phyloP scores from a whole-genome alignment of 805 yeast genomes.

The Monosporozyma aquatica region DNA sequence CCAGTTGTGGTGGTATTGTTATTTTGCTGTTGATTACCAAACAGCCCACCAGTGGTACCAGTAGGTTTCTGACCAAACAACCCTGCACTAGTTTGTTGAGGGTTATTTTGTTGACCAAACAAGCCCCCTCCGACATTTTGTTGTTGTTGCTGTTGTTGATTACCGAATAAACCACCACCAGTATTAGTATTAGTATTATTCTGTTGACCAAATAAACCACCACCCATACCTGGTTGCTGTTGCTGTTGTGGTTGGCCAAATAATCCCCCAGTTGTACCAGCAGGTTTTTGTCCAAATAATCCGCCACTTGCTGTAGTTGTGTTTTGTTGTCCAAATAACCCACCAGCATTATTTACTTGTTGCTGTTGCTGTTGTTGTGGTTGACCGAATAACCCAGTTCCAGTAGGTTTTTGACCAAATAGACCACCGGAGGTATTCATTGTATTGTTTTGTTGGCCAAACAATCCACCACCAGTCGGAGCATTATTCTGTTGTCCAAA shows the following conservation, averaged over 20 bases:
- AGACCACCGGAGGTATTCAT: too few relatives aligned
- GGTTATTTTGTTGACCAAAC: slow-evolving; percentile 25
- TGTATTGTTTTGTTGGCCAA: slow-evolving; percentile 18
- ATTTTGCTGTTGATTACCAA: slow-evolving; percentile 20
- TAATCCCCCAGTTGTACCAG: slow-evolving; percentile 8
- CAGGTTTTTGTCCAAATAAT: too few relatives aligned
- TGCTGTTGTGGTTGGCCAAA: slow-evolving; percentile 18
- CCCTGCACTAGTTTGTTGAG: slow-evolving; percentile 18
- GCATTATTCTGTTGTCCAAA: slow-evolving; percentile 14
- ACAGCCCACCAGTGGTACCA: slow-evolving; percentile 25
- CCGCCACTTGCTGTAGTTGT: too few relatives aligned
- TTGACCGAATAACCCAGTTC: slow-evolving; percentile 12
- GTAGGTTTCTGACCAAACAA: slow-evolving; percentile 26
- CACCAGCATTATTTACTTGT: slow-evolving; percentile 12
- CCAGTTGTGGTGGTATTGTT: slow-evolving; percentile 4
- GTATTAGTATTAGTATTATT: slow-evolving; percentile 6
- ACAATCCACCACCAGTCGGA: slow-evolving; percentile 18
- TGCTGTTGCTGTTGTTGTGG: slow-evolving; percentile 16
- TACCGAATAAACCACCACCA: slow-evolving; percentile 16
- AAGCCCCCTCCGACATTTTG: slow-evolving; percentile 18
- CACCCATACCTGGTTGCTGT: slow-evolving; percentile 9
- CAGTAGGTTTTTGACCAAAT: slow-evolving; percentile 1
- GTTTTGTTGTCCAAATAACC: slow-evolving; percentile 24
- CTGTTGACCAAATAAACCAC: slow-evolving; percentile 24
- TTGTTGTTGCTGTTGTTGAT: slow-evolving; percentile 2